Conservation (phyloP, 1,139 yeast species). For the Fermentozyma sake region DNA sequence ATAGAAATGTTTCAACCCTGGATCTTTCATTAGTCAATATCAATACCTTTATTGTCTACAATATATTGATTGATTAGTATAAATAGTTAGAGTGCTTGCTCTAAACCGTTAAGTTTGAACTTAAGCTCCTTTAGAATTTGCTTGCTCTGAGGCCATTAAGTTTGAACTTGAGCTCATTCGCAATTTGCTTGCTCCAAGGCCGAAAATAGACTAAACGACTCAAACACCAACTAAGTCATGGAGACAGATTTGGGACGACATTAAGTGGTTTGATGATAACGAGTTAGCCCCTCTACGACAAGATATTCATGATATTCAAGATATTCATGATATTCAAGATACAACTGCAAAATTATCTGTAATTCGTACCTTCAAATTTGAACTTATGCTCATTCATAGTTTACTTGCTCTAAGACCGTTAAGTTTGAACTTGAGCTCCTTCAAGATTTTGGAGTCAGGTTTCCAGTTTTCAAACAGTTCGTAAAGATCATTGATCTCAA, state of each 20-base stretch:
- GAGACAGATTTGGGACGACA: constrained; percentile 51
- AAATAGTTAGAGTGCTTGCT: too few species aligned
- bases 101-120: neutral
- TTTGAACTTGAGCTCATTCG: constrained; percentile 81
- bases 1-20: too few species aligned
- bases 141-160: constrained; percentile 66
- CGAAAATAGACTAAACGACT: constrained; percentile 45
- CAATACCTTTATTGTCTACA: too few species aligned
- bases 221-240: constrained; percentile 64
- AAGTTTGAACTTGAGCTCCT: constrained; percentile 78
- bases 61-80: too few species aligned
- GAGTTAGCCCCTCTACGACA: constrained; percentile 50
- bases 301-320: constrained; percentile 66
- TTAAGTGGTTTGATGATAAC: constrained; percentile 44
- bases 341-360: neutral
- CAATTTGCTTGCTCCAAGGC: too few species aligned
- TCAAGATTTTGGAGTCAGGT: constrained; percentile 75
- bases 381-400: constrained; percentile 14
- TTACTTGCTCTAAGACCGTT: constrained; percentile 64
- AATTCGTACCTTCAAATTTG: neutral
- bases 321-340: constrained; percentile 33
- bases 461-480: constrained; percentile 78
- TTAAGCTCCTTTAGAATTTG: constrained; percentile 21
- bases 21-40: too few species aligned
- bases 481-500: constrained; percentile 58